Conservation (phyloP, 345 rosid species). For the sweet orange (Citrus sinensis) region DVS_A1.0 CM039163.1:47883501-47884000, state of each 20-base stretch:
- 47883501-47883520: neutral
- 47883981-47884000: too few species aligned
- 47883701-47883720: slow-evolving; percentile 5
- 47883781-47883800: neutral
- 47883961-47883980: too few species aligned
- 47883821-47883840: neutral
- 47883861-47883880: too few species aligned
- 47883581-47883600: neutral
- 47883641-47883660: neutral
- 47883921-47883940: neutral
- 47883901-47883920: neutral
- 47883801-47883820: neutral
- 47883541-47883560: neutral
- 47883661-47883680: neutral
- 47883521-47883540: neutral
- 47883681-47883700: neutral
- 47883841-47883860: neutral
- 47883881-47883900: neutral
- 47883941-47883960: neutral
- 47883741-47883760: slow-evolving; percentile 5
- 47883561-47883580: neutral
- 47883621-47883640: neutral
- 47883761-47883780: neutral
- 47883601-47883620: neutral
- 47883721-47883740: neutral